A percentile compares a stretch with the other conserved stretches of the same genome.
Evolutionary conservation across 192 early-diverging fungal species (phyloP).

Genomic region (Coemansia sp.): DNA sequence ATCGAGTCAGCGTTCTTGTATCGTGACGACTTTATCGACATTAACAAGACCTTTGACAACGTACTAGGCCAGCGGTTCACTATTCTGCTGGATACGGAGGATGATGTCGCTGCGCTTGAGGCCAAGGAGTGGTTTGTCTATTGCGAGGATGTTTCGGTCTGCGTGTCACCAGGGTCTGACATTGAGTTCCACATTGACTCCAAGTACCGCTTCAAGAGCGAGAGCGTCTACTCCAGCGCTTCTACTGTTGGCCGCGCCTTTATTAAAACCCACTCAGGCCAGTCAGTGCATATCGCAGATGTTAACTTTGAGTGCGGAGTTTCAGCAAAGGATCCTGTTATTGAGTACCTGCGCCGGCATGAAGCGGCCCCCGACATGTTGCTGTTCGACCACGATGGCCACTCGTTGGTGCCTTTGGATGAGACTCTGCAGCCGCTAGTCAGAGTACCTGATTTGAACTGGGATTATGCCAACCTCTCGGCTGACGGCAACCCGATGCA

Average conservation of each 20-base stretch:
- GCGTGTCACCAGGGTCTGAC: constrained; percentile 53
- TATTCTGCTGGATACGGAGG: constrained; percentile 59
- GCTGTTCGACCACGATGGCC: too few relatives aligned
- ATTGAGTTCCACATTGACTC: constrained; percentile 82
- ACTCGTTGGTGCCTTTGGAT: constrained; percentile 1
- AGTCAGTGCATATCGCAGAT: too few relatives aligned
- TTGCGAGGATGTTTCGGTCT: constrained; percentile 1
- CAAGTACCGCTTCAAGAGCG: constrained; percentile 47
- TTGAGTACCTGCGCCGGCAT: too few relatives aligned
- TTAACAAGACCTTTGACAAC: constrained; percentile 70
- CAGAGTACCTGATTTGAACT: constrained; percentile 69
- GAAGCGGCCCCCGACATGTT: constrained; percentile 68
- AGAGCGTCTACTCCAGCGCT: too few relatives aligned
- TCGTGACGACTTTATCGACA: constrained; percentile 71
- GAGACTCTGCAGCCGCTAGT: neutral
- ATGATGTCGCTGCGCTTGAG: too few relatives aligned
- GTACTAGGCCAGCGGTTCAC: constrained; percentile 66
- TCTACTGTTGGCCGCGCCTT: constrained; percentile 65
- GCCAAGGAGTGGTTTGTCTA: constrained; percentile 78
- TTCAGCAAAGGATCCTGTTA: too few relatives aligned
- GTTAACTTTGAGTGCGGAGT: too few relatives aligned
- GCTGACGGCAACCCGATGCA: constrained; percentile 91
- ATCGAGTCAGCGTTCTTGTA: constrained; percentile 77
- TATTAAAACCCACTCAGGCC: too few relatives aligned
- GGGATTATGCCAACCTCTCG: constrained; percentile 72